These are phyloP conservation scores for Yamadazyma sp. DNA, from an alignment of 1,139 yeast species.

Conservation along the genomic window DNA sequence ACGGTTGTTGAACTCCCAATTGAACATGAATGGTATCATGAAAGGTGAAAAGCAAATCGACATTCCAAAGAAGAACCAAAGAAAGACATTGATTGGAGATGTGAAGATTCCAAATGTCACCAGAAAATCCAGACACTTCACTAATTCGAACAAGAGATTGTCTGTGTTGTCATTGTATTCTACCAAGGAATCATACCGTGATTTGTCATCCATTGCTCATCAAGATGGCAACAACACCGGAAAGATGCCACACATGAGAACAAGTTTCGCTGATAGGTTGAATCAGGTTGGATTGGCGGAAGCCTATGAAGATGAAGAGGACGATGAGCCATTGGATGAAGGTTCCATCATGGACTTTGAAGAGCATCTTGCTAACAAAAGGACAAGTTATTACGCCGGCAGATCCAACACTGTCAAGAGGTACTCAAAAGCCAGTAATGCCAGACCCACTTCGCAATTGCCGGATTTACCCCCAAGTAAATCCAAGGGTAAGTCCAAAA, in stretches of 20 bases:
- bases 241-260: constrained; percentile 34
- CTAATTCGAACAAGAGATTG: constrained; percentile 62
- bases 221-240: constrained; percentile 33
- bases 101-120: constrained; percentile 70
- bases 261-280: constrained; percentile 46
- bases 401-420: constrained; percentile 17
- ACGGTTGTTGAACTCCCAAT: constrained; percentile 43
- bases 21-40: constrained; percentile 32
- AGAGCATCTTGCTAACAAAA: constrained; percentile 41
- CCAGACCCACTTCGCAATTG: constrained; percentile 33
- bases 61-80: constrained; percentile 20
- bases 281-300: constrained; percentile 37
- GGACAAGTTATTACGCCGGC: constrained; percentile 38
- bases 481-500: constrained; percentile 7
- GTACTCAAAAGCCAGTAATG: constrained; percentile 18
- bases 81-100: constrained; percentile 51
- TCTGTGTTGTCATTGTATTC: constrained; percentile 71
- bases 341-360: constrained; percentile 45
- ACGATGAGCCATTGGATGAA: constrained; percentile 34
- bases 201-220: constrained; percentile 54
- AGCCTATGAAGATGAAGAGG: constrained; percentile 28
- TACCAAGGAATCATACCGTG: constrained; percentile 62
- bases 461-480: constrained; percentile 31
- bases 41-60: constrained; percentile 21
- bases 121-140: constrained; percentile 62